phyloP scores from a whole-genome alignment of 306 rosid species.

The Prosopis cineraria region DNA sequence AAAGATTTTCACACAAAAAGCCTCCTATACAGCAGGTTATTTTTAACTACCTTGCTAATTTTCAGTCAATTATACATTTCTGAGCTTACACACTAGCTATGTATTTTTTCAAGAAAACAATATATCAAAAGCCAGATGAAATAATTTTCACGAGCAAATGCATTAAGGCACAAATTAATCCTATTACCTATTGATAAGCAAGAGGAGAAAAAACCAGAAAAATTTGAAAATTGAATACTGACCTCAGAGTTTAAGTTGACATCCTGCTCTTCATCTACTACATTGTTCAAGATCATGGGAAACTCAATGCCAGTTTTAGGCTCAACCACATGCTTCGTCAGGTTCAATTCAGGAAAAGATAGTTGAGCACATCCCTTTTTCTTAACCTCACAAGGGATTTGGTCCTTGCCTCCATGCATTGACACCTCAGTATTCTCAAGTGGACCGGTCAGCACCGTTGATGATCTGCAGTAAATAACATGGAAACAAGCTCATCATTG shows the following conservation, averaged over 20 bases:
- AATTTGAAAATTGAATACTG: conserved; percentile 24
- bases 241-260: conserved; percentile 75
- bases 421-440: conserved; percentile 53
- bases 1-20: neutral
- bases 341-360: conserved; percentile 50
- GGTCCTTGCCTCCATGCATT: conserved; percentile 50
- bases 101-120: conserved; percentile 17
- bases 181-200: neutral
- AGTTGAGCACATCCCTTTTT: conserved; percentile 50
- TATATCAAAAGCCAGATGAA: conserved; percentile 22
- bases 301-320: conserved; percentile 93
- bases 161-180: conserved; percentile 11
- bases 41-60: conserved; percentile 15
- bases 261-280: conserved; percentile 50
- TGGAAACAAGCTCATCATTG: conserved; percentile 23
- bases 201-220: conserved; percentile 15
- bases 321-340: conserved; percentile 68
- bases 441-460: conserved; percentile 62
- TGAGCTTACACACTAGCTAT: neutral
- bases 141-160: conserved; percentile 18
- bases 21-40: conserved; percentile 7
- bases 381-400: conserved; percentile 63
- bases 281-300: conserved; percentile 64
- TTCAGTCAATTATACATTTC: neutral
- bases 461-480: conserved; percentile 57